These are phyloP conservation scores for Penstemon newberryi DNA, from an alignment of 257 asterid genomes.

Conservation along the genomic window DNA sequence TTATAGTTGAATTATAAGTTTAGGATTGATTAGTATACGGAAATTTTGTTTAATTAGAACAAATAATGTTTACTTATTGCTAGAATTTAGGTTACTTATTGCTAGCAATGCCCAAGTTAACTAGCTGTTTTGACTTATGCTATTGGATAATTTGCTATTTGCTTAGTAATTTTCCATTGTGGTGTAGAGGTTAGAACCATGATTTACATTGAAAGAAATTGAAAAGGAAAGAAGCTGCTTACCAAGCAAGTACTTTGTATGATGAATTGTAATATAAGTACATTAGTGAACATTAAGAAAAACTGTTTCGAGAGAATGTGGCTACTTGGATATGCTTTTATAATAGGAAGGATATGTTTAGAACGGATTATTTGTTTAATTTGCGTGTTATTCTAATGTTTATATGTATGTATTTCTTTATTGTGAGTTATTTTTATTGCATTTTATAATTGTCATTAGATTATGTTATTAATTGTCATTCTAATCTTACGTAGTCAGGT, in stretches of 20 bases:
- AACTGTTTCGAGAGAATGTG: conserved; percentile 88
- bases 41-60: too few relatives aligned
- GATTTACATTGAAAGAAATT: conserved; percentile 1
- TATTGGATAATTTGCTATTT: neutral
- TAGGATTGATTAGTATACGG: too few relatives aligned
- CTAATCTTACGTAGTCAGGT: too few relatives aligned
- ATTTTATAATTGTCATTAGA: too few relatives aligned
- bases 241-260: conserved; percentile 2
- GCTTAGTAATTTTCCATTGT: conserved; percentile 9
- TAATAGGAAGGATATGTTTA: conserved; percentile 67
- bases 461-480: too few relatives aligned
- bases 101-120: conserved; percentile 4
- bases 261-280: neutral
- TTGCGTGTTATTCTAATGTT: too few relatives aligned
- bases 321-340: conserved; percentile 96
- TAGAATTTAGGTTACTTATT: conserved; percentile 7
- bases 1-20: too few relatives aligned
- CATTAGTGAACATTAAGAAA: neutral
- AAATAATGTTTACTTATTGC: too few relatives aligned
- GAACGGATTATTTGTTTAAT: too few relatives aligned
- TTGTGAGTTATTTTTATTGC: too few relatives aligned
- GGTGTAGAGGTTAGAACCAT: neutral
- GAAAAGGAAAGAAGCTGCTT: neutral
- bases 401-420: too few relatives aligned
- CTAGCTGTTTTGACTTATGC: neutral